Evolutionary conservation across 2,329 filamentous ascomycete genomes (phyloP), one percentile per base, ranked within the genome.

Genomic region (Penicillium sp.): DNA sequence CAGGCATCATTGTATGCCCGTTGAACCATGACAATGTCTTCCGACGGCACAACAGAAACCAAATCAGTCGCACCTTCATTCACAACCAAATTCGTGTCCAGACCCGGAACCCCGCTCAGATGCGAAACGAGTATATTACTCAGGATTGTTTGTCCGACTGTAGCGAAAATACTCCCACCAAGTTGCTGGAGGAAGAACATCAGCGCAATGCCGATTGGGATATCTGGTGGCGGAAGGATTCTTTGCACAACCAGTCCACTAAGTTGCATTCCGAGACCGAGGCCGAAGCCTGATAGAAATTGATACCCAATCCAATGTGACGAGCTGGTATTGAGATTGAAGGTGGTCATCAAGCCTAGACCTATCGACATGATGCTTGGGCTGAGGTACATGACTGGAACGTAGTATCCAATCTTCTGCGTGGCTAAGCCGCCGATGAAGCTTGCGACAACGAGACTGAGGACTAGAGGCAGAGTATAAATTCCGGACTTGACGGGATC

Each of bases 391-490:
- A 78, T 66, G 63, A 72, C 68, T 45, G 61, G 76, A 53, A 60
- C 66, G 57, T 71, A 75, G 62, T 75, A 74, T 8, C 72, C 71
- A 14, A 68, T 58, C 16, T 51, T 58, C n/a, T 62, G 59, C 37
- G 70, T 70, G 24, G 61, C 39, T 22, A 52, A 35, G 14, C 68
- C 68, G 2, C 60, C 50, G 2, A 58, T 13, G 26, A 69, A 60
- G 22, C 57, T 59, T 35, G 59, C 59, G 16, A 71, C 29, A 31
- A 68, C 66, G 7, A 69, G 50, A 10, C 69, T 54, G 56, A 75
- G 69, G 58, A 78, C 70, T 51, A 77, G 70, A 3, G 77, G 77
- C 1, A 74, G 19, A 48, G 67, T 64, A 62, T 69, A 58, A 54
- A 70, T 66, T 14, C 72, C 74, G 21, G 72, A 73, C 16, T 68